These are phyloP conservation scores for Polygonum maritimum DNA, from an alignment of 148 eudicot genomes.

Conservation along the genomic window DNA sequence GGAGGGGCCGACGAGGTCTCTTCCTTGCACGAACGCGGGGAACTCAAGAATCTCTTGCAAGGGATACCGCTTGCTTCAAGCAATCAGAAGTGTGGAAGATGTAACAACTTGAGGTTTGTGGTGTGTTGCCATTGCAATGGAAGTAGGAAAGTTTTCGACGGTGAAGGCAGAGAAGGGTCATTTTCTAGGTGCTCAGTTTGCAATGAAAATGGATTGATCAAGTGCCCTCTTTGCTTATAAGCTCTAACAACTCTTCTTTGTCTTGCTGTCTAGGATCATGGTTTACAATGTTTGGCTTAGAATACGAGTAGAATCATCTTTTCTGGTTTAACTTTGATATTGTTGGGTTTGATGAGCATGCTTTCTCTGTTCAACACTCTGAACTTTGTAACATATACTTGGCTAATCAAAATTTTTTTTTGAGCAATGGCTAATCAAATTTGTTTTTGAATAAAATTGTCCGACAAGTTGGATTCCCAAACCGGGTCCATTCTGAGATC, in stretches of 20 bases:
- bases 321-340: too few relatives aligned
- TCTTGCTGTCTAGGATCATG: not conserved
- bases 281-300: not conserved
- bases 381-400: too few relatives aligned
- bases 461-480: too few relatives aligned
- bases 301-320: not conserved
- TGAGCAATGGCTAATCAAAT: too few relatives aligned
- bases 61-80: slow-evolving; percentile 44
- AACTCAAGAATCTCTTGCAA: slow-evolving; percentile 26
- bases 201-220: slow-evolving; percentile 79
- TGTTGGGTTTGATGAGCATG: too few relatives aligned
- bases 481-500: too few relatives aligned
- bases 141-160: slow-evolving; percentile 76
- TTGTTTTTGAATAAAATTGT: too few relatives aligned
- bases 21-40: slow-evolving; percentile 59
- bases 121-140: slow-evolving; percentile 76
- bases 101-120: slow-evolving; percentile 67
- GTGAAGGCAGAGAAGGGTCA: slow-evolving; percentile 20
- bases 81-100: slow-evolving; percentile 64
- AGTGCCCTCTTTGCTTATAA: slow-evolving; percentile 44
- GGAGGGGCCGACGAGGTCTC: slow-evolving; percentile 89
- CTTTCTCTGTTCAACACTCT: too few relatives aligned
- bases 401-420: too few relatives aligned
- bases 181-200: slow-evolving; percentile 61
- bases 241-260: not conserved